These are phyloP conservation scores for Bipolaris bicolor DNA, from an alignment of 2,329 filamentous ascomycete genomes.

Conservation along the genomic window DNA sequence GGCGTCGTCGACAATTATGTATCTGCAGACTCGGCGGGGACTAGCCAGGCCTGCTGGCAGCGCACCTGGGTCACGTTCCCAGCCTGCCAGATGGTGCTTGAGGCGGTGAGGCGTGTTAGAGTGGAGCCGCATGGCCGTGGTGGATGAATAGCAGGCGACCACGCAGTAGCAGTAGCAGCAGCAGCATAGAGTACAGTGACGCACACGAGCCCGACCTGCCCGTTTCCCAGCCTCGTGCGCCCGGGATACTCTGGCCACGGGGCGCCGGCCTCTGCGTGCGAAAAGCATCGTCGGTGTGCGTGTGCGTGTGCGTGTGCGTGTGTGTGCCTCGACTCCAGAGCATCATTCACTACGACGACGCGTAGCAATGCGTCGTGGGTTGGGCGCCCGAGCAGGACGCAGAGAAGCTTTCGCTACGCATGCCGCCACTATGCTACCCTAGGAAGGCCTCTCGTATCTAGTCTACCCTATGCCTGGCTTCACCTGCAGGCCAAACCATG, in stretches of 20 bases:
- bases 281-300: conserved; percentile 7
- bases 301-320: too few species aligned
- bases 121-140: conserved; percentile 29
- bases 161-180: conserved; percentile 53
- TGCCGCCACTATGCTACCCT: too few species aligned
- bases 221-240: conserved; percentile 33
- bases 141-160: conserved; percentile 43
- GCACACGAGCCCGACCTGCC: conserved; percentile 21
- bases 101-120: conserved; percentile 41
- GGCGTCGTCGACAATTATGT: conserved; percentile 18
- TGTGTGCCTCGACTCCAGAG: too few species aligned
- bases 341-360: too few species aligned
- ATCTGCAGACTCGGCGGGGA: conserved; percentile 21
- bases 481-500: too few species aligned
- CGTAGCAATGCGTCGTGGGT: too few species aligned
- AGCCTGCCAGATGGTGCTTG: conserved; percentile 23
- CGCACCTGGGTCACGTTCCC: conserved; percentile 35
- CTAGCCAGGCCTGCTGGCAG: conserved; percentile 32
- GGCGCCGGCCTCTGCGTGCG: conserved; percentile 4
- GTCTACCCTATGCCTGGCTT: too few species aligned
- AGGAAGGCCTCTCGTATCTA: too few species aligned
- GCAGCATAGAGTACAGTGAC: conserved; percentile 36
- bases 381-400: too few species aligned
- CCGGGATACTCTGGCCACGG: conserved; percentile 14
- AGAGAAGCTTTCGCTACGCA: too few species aligned